Evolutionary conservation across 345 rosid genomes (phyloP).

Genomic region (Brassica cretica): DNA sequence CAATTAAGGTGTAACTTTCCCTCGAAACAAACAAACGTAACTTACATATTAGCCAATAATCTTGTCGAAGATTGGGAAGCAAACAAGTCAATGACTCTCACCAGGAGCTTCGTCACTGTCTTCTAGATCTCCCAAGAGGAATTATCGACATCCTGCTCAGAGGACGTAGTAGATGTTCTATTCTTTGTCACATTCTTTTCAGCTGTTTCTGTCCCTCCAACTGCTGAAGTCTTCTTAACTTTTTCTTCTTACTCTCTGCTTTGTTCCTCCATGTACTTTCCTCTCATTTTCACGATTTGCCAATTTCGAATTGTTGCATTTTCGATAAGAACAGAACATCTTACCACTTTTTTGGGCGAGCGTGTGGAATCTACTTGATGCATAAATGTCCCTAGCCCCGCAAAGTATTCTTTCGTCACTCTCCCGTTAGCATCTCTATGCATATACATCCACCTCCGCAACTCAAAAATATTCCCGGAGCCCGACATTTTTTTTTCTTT

Average conservation of each 20-base stretch:
- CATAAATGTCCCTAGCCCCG: too few relatives aligned
- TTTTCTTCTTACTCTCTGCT: constrained; percentile 61
- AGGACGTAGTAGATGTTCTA: constrained; percentile 55
- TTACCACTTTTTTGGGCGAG: too few relatives aligned
- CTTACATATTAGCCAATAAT: too few relatives aligned
- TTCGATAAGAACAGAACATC: too few relatives aligned
- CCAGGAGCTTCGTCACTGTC: constrained; percentile 85
- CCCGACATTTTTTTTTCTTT: too few relatives aligned
- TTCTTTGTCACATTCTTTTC: constrained; percentile 47
- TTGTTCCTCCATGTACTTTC: constrained; percentile 68
- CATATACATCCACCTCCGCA: too few relatives aligned
- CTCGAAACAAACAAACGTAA: neutral
- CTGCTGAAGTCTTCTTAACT: constrained; percentile 45
- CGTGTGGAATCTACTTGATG: too few relatives aligned
- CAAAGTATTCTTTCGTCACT: too few relatives aligned
- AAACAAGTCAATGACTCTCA: constrained; percentile 32
- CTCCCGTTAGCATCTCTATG: too few relatives aligned
- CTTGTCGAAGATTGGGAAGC: neutral
- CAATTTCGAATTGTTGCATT: too few relatives aligned
- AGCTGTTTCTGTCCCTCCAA: constrained; percentile 42
- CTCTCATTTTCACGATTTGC: constrained; percentile 42
- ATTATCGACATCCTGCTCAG: constrained; percentile 83
- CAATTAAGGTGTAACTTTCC: too few relatives aligned
- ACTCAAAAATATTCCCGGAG: too few relatives aligned
- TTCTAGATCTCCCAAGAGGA: constrained; percentile 86